Base-by-base conservation (phyloP, 1,284 basidiomycete genomes). In the Leccinum fuscescens region DNA sequence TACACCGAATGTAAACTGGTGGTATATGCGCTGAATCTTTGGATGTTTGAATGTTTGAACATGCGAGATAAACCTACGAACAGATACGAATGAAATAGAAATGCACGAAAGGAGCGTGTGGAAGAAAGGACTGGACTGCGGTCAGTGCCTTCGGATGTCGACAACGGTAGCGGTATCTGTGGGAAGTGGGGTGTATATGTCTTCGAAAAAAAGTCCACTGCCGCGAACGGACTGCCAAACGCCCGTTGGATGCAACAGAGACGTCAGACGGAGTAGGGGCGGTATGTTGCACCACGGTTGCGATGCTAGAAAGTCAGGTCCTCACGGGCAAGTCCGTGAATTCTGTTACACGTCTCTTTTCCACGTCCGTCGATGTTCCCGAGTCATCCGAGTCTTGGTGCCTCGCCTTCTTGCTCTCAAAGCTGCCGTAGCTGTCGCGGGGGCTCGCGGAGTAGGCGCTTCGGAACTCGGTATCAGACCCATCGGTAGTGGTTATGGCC, bases 381-480 rank as follows among this genome's bases (percentile, higher is more conserved):
- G 72, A 73, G 60, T 76, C 71, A 33, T 76, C 74, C 4, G 72
- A 73, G 59, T 73, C 72, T 11, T 61, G 65, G 27, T 67, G 72
- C 24, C 37, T 44, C 11, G 54, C 65, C 52, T 69, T 73, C 42
- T 70, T 70, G 62, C 64, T 62, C 44, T 73, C 72, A 58, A 73
- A 76, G 59, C 78, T 81, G 11, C 76, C 79, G 60, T 84, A 86
- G 67, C 86, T 89, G 54, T 78, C 82, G 2, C 88, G 81, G 11
- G 89, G 88, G 67, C 88, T 90, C 1, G 81, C 76, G 4, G 89
- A 91, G 72, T 90, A 92, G 42, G 90, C 90, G 65, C 90, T 92
- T 73, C 91, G 89, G 73, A 92, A 92, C 68, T 92, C 90, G 15
- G 88, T 88, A 67, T 92, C 90, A 33, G 90, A 91, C 65, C 91